A percentile compares a stretch with the other conserved stretches of the same genome.
Conservation (phyloP, 2,329 filamentous ascomycete genomes). For the Fonsecaea nubica region DNA sequence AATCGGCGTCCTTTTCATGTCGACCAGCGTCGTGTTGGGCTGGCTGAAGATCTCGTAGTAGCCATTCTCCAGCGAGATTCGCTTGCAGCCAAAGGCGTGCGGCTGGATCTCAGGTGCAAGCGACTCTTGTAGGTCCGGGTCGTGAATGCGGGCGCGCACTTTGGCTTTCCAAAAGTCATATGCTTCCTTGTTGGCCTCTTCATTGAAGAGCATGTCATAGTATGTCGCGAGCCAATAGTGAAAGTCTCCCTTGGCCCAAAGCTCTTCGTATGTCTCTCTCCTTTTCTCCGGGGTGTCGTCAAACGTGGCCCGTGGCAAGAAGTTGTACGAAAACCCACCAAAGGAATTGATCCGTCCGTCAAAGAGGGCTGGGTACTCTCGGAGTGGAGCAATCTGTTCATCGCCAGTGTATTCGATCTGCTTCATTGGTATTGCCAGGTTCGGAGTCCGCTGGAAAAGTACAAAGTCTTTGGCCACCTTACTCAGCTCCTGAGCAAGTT, state of each 20-base stretch:
- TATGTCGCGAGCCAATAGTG: conserved; percentile 61
- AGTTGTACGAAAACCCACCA: conserved; percentile 61
- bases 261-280: conserved; percentile 56
- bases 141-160: conserved; percentile 57
- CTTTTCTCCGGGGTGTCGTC: conserved; percentile 48
- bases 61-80: conserved; percentile 56
- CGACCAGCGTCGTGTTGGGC: conserved; percentile 56
- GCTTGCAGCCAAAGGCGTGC: conserved; percentile 63
- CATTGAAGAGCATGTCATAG: conserved; percentile 58
- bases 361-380: conserved; percentile 33
- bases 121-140: conserved; percentile 59
- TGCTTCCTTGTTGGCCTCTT: conserved; percentile 58
- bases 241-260: conserved; percentile 64
- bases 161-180: conserved; percentile 65
- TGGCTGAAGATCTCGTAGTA: conserved; percentile 60
- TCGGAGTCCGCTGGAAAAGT: conserved; percentile 68
- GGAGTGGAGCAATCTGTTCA: conserved; percentile 59
- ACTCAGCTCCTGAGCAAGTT: conserved; percentile 67
- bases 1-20: conserved; percentile 54
- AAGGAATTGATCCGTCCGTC: conserved; percentile 44
- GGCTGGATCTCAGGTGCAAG: conserved; percentile 61
- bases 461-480: conserved; percentile 59
- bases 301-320: conserved; percentile 63
- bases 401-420: conserved; percentile 55
- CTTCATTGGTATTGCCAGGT: conserved; percentile 68